phyloP scores from a whole-genome alignment of 441 rosid genomes.

The Sinapis alba region DNA sequence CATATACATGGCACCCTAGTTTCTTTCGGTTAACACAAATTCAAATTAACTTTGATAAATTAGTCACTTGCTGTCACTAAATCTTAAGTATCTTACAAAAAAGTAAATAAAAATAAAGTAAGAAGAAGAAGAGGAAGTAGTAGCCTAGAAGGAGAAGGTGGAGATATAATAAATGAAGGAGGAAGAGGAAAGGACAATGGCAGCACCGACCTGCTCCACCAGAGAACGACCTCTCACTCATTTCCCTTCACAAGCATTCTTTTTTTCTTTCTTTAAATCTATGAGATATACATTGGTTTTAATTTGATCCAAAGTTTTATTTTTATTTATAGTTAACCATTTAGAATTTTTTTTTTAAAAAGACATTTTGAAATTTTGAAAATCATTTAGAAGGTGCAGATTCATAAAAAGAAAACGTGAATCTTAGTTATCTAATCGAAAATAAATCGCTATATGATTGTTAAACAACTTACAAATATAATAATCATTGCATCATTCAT shows the following conservation, averaged over 20 bases:
- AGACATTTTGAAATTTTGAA: background rate
- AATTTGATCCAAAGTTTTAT: background rate
- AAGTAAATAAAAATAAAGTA: background rate
- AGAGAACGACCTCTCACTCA: conserved; percentile 43
- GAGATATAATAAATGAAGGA: conserved; percentile 38
- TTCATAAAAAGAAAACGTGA: background rate
- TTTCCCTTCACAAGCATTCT: conserved; percentile 30
- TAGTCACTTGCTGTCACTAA: background rate
- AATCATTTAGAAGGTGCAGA: background rate
- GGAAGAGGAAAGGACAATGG: conserved; percentile 43
- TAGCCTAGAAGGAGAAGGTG: conserved; percentile 23
- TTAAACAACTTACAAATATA: conserved; percentile 8
- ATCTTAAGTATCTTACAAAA: background rate
- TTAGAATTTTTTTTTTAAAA: background rate
- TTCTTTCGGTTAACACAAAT: background rate
- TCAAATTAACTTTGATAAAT: background rate
- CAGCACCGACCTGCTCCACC: conserved; percentile 44
- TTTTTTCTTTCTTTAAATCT: conserved; percentile 10
- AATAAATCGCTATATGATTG: background rate
- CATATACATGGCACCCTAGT: background rate
- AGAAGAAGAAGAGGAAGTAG: background rate
- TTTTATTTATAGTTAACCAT: background rate
- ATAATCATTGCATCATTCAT: conserved; percentile 10
- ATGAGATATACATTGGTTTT: background rate
- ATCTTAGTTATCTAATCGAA: background rate